phyloP scores from a whole-genome alignment of 768 basidiomycete species.

The Coprinellus aureogranulatus region DNA sequence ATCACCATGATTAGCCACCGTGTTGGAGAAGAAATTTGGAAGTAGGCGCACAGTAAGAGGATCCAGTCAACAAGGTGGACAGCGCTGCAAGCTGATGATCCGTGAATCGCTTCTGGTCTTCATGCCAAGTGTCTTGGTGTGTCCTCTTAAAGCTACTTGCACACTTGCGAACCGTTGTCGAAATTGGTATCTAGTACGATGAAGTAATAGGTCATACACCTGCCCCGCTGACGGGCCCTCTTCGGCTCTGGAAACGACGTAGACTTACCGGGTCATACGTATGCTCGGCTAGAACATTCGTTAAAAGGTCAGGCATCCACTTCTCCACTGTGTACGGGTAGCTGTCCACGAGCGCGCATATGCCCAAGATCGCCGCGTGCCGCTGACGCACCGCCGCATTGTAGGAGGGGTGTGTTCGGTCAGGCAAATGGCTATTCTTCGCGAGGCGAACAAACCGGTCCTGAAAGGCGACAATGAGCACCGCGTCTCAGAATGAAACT shows the following conservation, averaged over 20 bases:
- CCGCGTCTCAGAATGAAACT: background rate
- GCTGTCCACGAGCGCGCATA: slow-evolving; percentile 89
- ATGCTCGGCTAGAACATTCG: slow-evolving; percentile 75
- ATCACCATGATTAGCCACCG: too few species aligned
- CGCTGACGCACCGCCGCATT: slow-evolving; percentile 70
- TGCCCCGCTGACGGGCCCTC: background rate
- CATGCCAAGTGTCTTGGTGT: slow-evolving; percentile 87
- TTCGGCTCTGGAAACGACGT: background rate
- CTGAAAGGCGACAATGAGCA: slow-evolving; percentile 30
- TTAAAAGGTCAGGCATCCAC: slow-evolving; percentile 87
- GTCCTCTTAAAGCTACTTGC: slow-evolving; percentile 80
- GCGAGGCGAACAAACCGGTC: slow-evolving; percentile 79
- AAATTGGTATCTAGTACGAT: slow-evolving; percentile 64
- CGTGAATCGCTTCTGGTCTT: slow-evolving; percentile 81
- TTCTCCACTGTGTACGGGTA: slow-evolving; percentile 94
- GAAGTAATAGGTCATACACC: background rate
- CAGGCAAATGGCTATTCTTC: slow-evolving; percentile 63
- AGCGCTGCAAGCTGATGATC: slow-evolving; percentile 81
- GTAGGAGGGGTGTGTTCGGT: slow-evolving; percentile 63
- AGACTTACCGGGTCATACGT: slow-evolving; percentile 75
- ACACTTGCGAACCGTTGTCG: slow-evolving; percentile 77
- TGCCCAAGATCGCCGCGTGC: slow-evolving; percentile 91
- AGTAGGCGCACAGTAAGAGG: slow-evolving; percentile 71
- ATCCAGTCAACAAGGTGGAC: slow-evolving; percentile 82
- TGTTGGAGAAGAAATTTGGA: too few species aligned